phyloP scores from a whole-genome alignment of 2,329 filamentous ascomycete genomes.

The Cercospora sp. region DNA sequence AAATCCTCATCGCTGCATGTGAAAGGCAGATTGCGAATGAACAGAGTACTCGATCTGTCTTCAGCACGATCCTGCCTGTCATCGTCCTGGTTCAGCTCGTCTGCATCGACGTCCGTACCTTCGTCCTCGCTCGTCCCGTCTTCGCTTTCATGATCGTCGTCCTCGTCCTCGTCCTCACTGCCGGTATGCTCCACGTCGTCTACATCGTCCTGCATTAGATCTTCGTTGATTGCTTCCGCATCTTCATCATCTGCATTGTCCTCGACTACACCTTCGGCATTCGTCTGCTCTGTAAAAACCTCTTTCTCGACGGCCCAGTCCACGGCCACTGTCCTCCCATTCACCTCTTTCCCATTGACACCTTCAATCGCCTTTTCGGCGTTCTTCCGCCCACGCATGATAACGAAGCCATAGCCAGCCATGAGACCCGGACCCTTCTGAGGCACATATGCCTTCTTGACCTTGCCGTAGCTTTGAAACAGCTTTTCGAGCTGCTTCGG shows the following conservation, averaged over 20 bases:
- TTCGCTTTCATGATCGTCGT: constrained; percentile 41
- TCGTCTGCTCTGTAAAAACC: constrained; percentile 60
- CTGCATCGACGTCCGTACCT: constrained; percentile 43
- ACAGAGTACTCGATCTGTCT: constrained; percentile 76
- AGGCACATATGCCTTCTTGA: constrained; percentile 83
- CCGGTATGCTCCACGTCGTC: constrained; percentile 36
- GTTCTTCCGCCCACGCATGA: constrained; percentile 83
- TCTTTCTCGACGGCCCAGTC: constrained; percentile 96
- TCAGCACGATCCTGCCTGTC: constrained; percentile 48
- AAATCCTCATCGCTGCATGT: constrained; percentile 79
- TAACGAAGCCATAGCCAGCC: constrained; percentile 89
- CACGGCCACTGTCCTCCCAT: constrained; percentile 84
- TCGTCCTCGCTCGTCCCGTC: constrained; percentile 45
- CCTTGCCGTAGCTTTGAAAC: constrained; percentile 86
- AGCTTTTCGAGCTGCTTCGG: constrained; percentile 75
- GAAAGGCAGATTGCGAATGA: constrained; percentile 93
- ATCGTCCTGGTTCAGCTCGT: constrained; percentile 48
- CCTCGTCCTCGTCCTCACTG: constrained; percentile 40
- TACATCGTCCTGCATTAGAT: constrained; percentile 22
- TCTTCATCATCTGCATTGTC: constrained; percentile 38
- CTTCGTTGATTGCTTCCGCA: constrained; percentile 38
- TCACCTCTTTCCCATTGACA: constrained; percentile 86
- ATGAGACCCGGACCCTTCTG: constrained; percentile 68
- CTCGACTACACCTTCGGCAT: constrained; percentile 35
- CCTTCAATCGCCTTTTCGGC: constrained; percentile 82